These are phyloP conservation scores for Datura wrightii DNA, from an alignment of 257 asterid genomes.

Conservation along the genomic window DNA sequence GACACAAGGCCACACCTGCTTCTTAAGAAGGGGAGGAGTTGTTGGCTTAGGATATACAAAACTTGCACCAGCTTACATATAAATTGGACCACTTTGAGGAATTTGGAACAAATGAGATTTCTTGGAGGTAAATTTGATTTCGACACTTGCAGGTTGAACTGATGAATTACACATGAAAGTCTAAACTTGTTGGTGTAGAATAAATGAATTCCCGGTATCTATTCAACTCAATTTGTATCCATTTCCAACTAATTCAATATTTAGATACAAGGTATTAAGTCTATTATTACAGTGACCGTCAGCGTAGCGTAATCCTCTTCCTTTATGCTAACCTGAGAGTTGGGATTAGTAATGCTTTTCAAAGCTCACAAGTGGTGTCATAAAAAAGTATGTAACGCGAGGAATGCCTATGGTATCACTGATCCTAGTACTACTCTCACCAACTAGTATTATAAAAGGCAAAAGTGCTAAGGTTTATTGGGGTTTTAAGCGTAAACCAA, in stretches of 20 bases:
- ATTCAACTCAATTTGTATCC: neutral
- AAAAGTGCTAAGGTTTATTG: neutral
- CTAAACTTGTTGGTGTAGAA: neutral
- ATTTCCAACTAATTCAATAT: neutral
- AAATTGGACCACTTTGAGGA: neutral
- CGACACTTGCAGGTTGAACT: neutral
- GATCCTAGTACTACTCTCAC: neutral
- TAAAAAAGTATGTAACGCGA: neutral
- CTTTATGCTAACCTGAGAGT: neutral
- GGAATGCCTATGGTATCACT: neutral
- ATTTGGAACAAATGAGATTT: neutral
- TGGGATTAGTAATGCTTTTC: neutral
- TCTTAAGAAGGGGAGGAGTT: neutral
- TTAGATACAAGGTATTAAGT: neutral
- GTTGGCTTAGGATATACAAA: neutral
- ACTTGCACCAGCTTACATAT: neutral
- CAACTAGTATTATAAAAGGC: neutral
- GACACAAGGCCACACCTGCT: neutral
- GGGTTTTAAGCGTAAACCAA: neutral
- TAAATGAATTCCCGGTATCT: neutral
- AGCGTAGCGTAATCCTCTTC: neutral
- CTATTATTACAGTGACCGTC: neutral
- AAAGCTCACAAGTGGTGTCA: neutral
- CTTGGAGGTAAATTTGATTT: neutral
- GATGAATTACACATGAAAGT: neutral